A percentile compares a stretch with the other conserved stretches of the same genome.
These are phyloP conservation scores for Pichia sp. DNA, from an alignment of 1,139 yeast species.

Conservation along the genomic window DNA sequence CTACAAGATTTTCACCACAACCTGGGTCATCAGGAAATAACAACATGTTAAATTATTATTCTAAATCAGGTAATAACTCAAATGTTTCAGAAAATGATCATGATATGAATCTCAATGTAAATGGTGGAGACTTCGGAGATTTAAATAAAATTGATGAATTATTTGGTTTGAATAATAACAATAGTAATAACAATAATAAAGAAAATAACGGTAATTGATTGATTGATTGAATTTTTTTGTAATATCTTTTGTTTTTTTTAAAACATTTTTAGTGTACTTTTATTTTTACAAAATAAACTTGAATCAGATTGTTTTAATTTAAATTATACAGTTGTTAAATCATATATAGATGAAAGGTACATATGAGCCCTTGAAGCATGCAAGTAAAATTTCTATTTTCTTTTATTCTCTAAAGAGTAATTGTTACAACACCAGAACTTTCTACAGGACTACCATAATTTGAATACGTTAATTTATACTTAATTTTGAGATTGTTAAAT, in stretches of 20 bases:
- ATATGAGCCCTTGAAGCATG: background rate
- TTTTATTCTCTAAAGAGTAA: conserved; percentile 9
- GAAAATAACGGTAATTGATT: background rate
- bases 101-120: background rate
- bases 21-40: conserved; percentile 18
- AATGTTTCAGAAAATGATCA: background rate
- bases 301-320: background rate
- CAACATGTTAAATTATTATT: conserved; percentile 1
- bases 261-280: background rate
- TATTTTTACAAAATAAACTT: background rate
- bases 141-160: conserved; percentile 13
- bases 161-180: conserved; percentile 7
- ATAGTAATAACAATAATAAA: background rate
- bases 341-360: background rate
- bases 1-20: conserved; percentile 28
- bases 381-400: background rate
- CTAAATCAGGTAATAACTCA: background rate
- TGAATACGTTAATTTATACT: conserved; percentile 69
- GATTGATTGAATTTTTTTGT: background rate
- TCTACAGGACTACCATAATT: conserved; percentile 42
- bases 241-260: background rate
- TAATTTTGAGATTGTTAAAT: conserved; percentile 53
- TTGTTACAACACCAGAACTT: conserved; percentile 49
- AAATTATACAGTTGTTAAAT: background rate
- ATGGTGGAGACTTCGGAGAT: conserved; percentile 9